A percentile compares a stretch with the other conserved stretches of the same genome.
Evolutionary conservation across 805 yeast genomes (phyloP).

Genomic region (Lachancea fermentati): DNA sequence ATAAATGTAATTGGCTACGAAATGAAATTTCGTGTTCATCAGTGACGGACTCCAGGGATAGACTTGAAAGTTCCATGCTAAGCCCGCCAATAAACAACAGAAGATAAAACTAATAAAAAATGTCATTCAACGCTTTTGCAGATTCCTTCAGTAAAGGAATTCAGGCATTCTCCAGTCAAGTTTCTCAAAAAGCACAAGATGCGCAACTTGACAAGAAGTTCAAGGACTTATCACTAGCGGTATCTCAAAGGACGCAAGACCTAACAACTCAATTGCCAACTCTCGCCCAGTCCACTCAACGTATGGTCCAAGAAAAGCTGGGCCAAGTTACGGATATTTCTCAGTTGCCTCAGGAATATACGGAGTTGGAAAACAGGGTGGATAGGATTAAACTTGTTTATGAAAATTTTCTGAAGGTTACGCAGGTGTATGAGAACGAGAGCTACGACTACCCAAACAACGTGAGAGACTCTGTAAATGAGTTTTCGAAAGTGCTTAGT

Average conservation of each 20-base stretch:
- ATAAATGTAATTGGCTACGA: too few relatives aligned
- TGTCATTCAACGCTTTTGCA: slow-evolving; percentile 31
- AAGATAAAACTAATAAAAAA: slow-evolving; percentile 5
- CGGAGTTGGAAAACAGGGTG: slow-evolving; percentile 64
- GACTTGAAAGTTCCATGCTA: neutral
- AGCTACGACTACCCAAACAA: slow-evolving; percentile 80
- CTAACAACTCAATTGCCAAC: slow-evolving; percentile 57
- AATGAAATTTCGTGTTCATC: neutral
- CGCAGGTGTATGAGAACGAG: slow-evolving; percentile 60
- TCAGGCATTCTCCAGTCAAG: slow-evolving; percentile 29
- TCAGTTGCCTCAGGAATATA: slow-evolving; percentile 77
- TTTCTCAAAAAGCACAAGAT: slow-evolving; percentile 20
- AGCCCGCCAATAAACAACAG: neutral
- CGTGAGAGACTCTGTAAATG: slow-evolving; percentile 65
- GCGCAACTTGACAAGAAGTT: slow-evolving; percentile 16
- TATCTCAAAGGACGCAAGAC: slow-evolving; percentile 34
- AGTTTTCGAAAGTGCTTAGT: slow-evolving; percentile 60
- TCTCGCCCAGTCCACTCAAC: slow-evolving; percentile 73
- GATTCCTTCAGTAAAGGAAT: slow-evolving; percentile 26
- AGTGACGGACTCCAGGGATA: neutral
- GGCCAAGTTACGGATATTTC: slow-evolving; percentile 81
- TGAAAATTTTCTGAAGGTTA: slow-evolving; percentile 48
- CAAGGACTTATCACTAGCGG: slow-evolving; percentile 13
- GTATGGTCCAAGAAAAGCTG: slow-evolving; percentile 70
- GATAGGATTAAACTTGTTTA: slow-evolving; percentile 69